Evolutionary conservation across 345 rosid genomes (phyloP), one percentile per base, ranked within the genome.

Genomic region (Gossypium stocksii): DNA sequence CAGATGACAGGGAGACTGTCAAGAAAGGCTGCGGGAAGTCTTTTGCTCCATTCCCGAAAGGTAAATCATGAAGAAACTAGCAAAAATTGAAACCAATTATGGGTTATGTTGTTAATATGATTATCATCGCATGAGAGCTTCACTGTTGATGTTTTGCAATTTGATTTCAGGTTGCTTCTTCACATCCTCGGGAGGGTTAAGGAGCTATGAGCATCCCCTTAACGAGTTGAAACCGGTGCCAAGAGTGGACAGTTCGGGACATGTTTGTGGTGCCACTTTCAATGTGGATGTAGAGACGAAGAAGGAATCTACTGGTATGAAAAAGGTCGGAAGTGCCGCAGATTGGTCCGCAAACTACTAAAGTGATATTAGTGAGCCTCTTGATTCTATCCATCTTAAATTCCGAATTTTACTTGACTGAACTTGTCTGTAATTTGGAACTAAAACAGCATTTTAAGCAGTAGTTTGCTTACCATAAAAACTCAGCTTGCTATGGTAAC

Each of bases 11-110:
- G 9, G 89, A 87, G 51, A 82, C 89, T 59, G 83, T 92, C 75
- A 82, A 89, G 84, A 90, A 87, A 80, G 87, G 91, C 56, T 94
- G 98, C 75, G 97, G 97, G 59, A 91, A 88, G 84, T 94, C 98
- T 62, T 92, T 86, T 82, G 97, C 95, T 0, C 97, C 98, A 72
- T 93, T 95, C 79, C 98, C 98, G 91, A 41, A 92, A 91, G 87
- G 98, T 49, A 49, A 49, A 49, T 2, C n/a, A 49, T 14, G 53
- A 17, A 15, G 41, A 34, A 34, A 34, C 41, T 34, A 34, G 41
- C 41, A 34, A 34, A 34, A 34, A 34, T 5, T 0, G 41, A 34
- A 34, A 34, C 41, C 41, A 1, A 34, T 34, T 34, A 34, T 34
- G 41, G 41, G 41, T 1, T 34, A 5, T 34, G 41, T 34, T 34